phyloP scores from a whole-genome alignment of 1,139 yeast genomes.

The Geotrichum histeridarum region DNA sequence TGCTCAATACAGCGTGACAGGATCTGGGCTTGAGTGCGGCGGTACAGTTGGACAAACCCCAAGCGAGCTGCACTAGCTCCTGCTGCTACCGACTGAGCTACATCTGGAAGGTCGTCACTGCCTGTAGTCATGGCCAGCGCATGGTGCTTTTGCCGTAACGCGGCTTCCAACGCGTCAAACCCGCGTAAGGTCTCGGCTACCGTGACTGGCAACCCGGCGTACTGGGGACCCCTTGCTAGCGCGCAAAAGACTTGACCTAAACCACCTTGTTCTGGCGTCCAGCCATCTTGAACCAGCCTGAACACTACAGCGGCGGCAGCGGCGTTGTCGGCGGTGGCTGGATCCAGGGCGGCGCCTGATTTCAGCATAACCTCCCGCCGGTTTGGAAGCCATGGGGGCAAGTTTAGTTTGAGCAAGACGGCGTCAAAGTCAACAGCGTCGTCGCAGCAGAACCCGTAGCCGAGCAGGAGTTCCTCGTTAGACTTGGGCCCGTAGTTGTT shows the following conservation, averaged over 20 bases:
- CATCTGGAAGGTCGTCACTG: neutral
- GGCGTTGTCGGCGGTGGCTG: neutral
- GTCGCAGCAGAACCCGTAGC: constrained; percentile 64
- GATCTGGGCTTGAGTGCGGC: constrained; percentile 5
- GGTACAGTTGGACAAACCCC: constrained; percentile 3
- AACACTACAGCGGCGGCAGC: too few relatives aligned
- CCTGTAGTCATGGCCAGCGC: neutral
- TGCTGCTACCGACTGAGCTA: neutral
- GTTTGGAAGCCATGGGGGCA: constrained; percentile 6
- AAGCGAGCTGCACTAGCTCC: neutral
- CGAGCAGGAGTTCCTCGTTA: constrained; percentile 61
- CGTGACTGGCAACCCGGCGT: neutral
- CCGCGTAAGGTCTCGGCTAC: constrained; percentile 7
- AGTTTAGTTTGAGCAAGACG: constrained; percentile 45
- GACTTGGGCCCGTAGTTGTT: constrained; percentile 87
- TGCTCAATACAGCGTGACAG: too few relatives aligned
- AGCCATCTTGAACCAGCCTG: neutral
- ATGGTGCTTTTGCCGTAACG: constrained; percentile 9
- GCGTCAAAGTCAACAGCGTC: constrained; percentile 55
- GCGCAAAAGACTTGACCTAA: neutral
- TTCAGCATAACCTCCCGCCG: too few relatives aligned
- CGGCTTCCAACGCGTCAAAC: constrained; percentile 1
- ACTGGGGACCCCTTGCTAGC: neutral
- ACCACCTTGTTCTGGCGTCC: neutral
- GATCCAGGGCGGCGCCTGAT: neutral